Evolutionary conservation across 2,329 filamentous ascomycete genomes (phyloP).

Genomic region (Cyclaneusma minus): DNA sequence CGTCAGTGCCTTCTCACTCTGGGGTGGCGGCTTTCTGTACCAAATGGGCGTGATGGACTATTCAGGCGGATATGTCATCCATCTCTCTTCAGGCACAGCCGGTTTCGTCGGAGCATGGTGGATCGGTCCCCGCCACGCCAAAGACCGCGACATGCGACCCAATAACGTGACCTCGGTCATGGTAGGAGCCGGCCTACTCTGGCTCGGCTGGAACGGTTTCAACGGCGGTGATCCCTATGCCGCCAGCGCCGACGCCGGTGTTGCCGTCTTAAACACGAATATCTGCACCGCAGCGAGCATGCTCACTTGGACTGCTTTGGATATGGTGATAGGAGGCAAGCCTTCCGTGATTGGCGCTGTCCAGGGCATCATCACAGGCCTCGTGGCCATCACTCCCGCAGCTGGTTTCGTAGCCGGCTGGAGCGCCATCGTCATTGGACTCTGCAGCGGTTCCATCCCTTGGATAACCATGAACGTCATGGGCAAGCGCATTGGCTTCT

Average conservation of each 20-base stretch:
- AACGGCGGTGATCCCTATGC: conserved; percentile 36
- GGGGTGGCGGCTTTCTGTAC: conserved; percentile 29
- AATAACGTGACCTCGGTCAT: conserved; percentile 30
- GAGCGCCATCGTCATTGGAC: conserved; percentile 31
- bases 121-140: conserved; percentile 28
- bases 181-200: conserved; percentile 31
- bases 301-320: conserved; percentile 28
- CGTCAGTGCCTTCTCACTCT: conserved; percentile 27
- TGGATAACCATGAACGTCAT: conserved; percentile 33
- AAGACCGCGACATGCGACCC: conserved; percentile 28
- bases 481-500: conserved; percentile 34
- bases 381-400: conserved; percentile 34
- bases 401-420: conserved; percentile 34
- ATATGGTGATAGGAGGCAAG: conserved; percentile 30
- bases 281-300: conserved; percentile 30
- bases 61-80: conserved; percentile 35
- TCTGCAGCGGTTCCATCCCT: conserved; percentile 26
- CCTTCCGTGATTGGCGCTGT: conserved; percentile 32
- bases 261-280: conserved; percentile 35
- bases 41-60: conserved; percentile 32
- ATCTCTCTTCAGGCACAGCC: conserved; percentile 33
- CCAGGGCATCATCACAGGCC: conserved; percentile 34
- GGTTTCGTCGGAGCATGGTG: conserved; percentile 30
- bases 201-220: conserved; percentile 37
- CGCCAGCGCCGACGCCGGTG: conserved; percentile 31